Conservation (phyloP, 345 rosid species). For the Rhodamnia rubescens region DNA sequence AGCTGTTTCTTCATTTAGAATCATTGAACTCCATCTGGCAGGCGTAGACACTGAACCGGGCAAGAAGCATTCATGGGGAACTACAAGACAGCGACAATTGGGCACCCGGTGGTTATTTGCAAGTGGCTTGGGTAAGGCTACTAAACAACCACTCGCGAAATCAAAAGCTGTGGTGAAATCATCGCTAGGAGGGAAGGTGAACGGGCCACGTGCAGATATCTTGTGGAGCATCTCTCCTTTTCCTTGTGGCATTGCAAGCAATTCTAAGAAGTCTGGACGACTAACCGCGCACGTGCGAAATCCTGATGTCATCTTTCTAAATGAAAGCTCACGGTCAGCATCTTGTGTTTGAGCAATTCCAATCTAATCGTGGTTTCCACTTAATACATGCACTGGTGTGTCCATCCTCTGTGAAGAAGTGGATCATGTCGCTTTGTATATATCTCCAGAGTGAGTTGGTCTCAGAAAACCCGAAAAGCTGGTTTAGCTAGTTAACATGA, state of each 20-base stretch:
- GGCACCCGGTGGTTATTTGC: slow-evolving; percentile 62
- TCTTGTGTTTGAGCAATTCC: not conserved
- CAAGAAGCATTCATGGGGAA: slow-evolving; percentile 32
- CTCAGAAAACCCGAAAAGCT: not conserved
- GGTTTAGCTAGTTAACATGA: not conserved
- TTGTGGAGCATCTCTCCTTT: slow-evolving; percentile 62
- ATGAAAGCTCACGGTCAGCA: slow-evolving; percentile 2
- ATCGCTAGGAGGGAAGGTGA: slow-evolving; percentile 8
- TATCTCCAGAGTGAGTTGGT: not conserved
- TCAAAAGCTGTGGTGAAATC: slow-evolving; percentile 32
- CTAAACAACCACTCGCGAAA: slow-evolving; percentile 17
- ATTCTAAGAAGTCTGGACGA: slow-evolving; percentile 7
- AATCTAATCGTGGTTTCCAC: not conserved
- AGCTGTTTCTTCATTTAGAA: slow-evolving; percentile 22
- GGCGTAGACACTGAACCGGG: slow-evolving; percentile 41
- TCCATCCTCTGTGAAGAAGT: not conserved
- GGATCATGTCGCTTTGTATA: not conserved
- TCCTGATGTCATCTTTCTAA: slow-evolving; percentile 32
- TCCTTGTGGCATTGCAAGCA: slow-evolving; percentile 5
- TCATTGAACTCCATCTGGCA: slow-evolving; percentile 39
- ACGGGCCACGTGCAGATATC: slow-evolving; percentile 8
- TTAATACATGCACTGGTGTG: not conserved
- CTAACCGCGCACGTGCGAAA: slow-evolving; percentile 35
- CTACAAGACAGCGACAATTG: slow-evolving; percentile 36
- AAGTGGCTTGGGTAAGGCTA: slow-evolving; percentile 35